Percentiles rank a stretch among this genome's conserved stretches.
Evolutionary conservation across 805 yeast species (phyloP).

Genomic region (Alloascoidea africana): DNA sequence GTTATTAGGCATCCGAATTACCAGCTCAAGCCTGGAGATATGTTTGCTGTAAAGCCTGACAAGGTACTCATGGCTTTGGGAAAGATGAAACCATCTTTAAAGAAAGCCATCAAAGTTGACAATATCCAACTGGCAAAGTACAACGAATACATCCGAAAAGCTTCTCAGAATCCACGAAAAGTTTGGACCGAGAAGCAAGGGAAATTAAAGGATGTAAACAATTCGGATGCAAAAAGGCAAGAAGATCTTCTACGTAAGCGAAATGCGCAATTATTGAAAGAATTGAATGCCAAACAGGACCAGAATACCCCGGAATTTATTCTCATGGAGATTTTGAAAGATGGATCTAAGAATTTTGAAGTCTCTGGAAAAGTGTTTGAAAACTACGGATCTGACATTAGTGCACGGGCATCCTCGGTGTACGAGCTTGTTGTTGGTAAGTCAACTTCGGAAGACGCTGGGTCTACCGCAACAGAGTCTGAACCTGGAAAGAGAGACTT

Average conservation of each 20-base stretch:
- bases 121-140: slow-evolving; percentile 57
- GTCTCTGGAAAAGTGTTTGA: not conserved
- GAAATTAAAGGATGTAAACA: slow-evolving; percentile 2
- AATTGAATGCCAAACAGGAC: slow-evolving; percentile 22
- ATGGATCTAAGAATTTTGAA: not conserved
- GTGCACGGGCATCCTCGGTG: not conserved
- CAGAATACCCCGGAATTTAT: not conserved
- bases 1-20: slow-evolving; percentile 66
- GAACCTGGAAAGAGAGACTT: not conserved
- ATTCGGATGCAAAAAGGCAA: slow-evolving; percentile 8
- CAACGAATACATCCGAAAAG: slow-evolving; percentile 57
- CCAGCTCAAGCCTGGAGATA: slow-evolving; percentile 69
- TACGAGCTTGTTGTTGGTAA: not conserved
- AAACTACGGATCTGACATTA: not conserved
- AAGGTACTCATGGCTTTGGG: slow-evolving; percentile 80
- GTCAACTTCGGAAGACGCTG: too few relatives aligned
- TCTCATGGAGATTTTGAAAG: not conserved
- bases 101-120: slow-evolving; percentile 54
- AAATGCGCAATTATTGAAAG: slow-evolving; percentile 22
- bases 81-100: slow-evolving; percentile 62
- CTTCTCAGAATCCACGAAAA: slow-evolving; percentile 37
- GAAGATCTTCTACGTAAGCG: too few relatives aligned
- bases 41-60: slow-evolving; percentile 74
- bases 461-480: not conserved
- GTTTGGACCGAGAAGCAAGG: slow-evolving; percentile 25